phyloP scores from a whole-genome alignment of 2,329 filamentous ascomycete genomes.

The Penicillium italicum region DNA sequence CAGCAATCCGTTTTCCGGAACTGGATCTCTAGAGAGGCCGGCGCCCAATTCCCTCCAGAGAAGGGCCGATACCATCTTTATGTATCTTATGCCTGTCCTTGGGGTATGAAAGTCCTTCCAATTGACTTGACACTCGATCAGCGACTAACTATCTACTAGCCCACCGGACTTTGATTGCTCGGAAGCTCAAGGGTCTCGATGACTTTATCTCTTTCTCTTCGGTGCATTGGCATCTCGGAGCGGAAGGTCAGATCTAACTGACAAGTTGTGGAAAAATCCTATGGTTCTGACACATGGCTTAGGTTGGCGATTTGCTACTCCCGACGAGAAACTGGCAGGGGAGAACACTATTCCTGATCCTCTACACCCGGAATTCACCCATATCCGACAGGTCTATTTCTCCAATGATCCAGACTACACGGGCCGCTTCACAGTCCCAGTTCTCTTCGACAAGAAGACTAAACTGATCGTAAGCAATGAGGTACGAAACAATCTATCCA shows the following conservation, averaged over 20 bases:
- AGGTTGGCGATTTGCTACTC: slow-evolving; percentile 80
- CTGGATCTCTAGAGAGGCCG: slow-evolving; percentile 68
- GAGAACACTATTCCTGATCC: slow-evolving; percentile 52
- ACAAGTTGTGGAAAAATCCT: neutral
- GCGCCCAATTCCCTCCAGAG: slow-evolving; percentile 76
- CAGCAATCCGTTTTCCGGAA: slow-evolving; percentile 78
- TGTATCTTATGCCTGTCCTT: slow-evolving; percentile 89
- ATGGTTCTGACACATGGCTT: slow-evolving; percentile 1
- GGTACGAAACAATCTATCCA: slow-evolving; percentile 40
- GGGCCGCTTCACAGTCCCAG: slow-evolving; percentile 83
- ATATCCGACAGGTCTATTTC: slow-evolving; percentile 79
- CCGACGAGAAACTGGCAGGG: slow-evolving; percentile 58
- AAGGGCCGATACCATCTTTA: slow-evolving; percentile 92
- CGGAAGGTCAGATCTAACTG: slow-evolving; percentile 51
- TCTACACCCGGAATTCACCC: slow-evolving; percentile 64
- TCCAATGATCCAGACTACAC: slow-evolving; percentile 65
- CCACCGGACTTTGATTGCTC: slow-evolving; percentile 78
- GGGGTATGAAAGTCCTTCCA: slow-evolving; percentile 52
- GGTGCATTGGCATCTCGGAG: slow-evolving; percentile 89
- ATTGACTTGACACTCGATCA: slow-evolving; percentile 14
- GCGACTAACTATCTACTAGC: slow-evolving; percentile 48
- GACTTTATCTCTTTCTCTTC: slow-evolving; percentile 73
- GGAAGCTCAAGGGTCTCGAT: slow-evolving; percentile 88
- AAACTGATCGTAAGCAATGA: slow-evolving; percentile 85
- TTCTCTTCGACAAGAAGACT: slow-evolving; percentile 67